Percentiles rank a stretch among this genome's conserved stretches.
These are phyloP conservation scores for Jamesozyma spencerorum DNA, from an alignment of 805 yeast genomes.

Conservation along the genomic window DNA sequence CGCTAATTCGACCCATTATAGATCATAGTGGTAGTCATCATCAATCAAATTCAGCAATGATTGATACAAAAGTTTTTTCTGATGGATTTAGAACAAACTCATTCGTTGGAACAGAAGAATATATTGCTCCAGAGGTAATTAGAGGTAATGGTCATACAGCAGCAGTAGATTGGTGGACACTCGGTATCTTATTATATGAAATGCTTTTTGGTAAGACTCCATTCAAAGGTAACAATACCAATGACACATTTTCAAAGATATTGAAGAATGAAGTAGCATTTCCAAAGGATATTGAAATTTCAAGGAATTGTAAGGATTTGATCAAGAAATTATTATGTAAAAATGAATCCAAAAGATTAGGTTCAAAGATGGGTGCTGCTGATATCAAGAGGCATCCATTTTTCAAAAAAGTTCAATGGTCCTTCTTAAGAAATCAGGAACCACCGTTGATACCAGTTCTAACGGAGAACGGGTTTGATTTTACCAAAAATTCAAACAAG, in stretches of 20 bases:
- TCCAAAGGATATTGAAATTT: slow-evolving; percentile 54
- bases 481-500: slow-evolving; percentile 20
- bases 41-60: slow-evolving; percentile 8
- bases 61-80: slow-evolving; percentile 90
- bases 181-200: slow-evolving; percentile 89
- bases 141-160: slow-evolving; percentile 95
- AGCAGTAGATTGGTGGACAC: slow-evolving; percentile 99
- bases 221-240: slow-evolving; percentile 83
- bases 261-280: slow-evolving; percentile 77
- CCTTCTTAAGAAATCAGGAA: slow-evolving; percentile 76
- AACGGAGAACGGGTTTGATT: slow-evolving; percentile 42
- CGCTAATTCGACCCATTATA: not conserved
- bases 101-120: slow-evolving; percentile 97
- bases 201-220: slow-evolving; percentile 96
- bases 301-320: slow-evolving; percentile 68
- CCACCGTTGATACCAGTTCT: slow-evolving; percentile 94
- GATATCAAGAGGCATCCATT: slow-evolving; percentile 88
- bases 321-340: slow-evolving; percentile 76
- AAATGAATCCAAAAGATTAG: slow-evolving; percentile 81
- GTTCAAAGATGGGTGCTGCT: slow-evolving; percentile 89
- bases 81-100: slow-evolving; percentile 96
- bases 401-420: slow-evolving; percentile 92
- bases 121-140: slow-evolving; percentile 97
- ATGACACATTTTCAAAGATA: slow-evolving; percentile 81
- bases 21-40: slow-evolving; percentile 3